A percentile compares a stretch with the other conserved stretches of the same genome.
These are phyloP conservation scores for Byssothecium circinans DNA, from an alignment of 2,329 filamentous ascomycete genomes.

Conservation along the genomic window DNA sequence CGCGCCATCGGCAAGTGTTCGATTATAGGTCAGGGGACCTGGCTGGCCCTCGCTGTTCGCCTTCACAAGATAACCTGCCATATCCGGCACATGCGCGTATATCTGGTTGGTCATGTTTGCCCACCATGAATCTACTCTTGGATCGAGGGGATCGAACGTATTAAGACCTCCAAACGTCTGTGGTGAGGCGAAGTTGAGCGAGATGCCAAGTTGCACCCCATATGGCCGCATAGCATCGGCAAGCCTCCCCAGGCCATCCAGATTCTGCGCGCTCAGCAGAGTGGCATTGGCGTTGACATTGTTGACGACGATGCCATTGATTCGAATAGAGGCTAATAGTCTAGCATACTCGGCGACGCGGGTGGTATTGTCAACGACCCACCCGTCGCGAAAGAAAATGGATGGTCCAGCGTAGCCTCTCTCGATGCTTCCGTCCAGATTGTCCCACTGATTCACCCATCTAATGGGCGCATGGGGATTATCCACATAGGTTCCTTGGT, in stretches of 20 bases:
- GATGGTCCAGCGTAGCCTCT: constrained; percentile 68
- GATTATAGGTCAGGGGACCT: constrained; percentile 68
- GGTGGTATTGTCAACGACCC: constrained; percentile 60
- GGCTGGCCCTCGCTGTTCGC: constrained; percentile 73
- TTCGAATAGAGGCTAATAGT: constrained; percentile 64
- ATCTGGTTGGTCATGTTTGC: constrained; percentile 59
- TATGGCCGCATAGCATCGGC: constrained; percentile 69
- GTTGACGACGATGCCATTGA: constrained; percentile 70
- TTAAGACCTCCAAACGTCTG: constrained; percentile 56
- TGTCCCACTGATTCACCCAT: constrained; percentile 76
- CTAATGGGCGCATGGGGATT: constrained; percentile 64
- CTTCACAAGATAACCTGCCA: constrained; percentile 71
- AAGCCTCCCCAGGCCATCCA: constrained; percentile 63
- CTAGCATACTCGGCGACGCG: constrained; percentile 66
- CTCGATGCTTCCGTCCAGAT: constrained; percentile 68
- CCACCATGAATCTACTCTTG: constrained; percentile 65
- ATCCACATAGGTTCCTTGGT: constrained; percentile 50
- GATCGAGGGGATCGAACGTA: constrained; percentile 68
- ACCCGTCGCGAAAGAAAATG: constrained; percentile 66
- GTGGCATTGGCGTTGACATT: constrained; percentile 71
- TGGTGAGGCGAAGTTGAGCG: constrained; percentile 70
- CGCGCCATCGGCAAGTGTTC: constrained; percentile 67
- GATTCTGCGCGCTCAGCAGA: constrained; percentile 58
- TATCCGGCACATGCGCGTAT: constrained; percentile 64
- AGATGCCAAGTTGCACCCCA: constrained; percentile 66